Conservation (phyloP, 768 basidiomycete genomes). For the Psilocybe tampanensis region DNA sequence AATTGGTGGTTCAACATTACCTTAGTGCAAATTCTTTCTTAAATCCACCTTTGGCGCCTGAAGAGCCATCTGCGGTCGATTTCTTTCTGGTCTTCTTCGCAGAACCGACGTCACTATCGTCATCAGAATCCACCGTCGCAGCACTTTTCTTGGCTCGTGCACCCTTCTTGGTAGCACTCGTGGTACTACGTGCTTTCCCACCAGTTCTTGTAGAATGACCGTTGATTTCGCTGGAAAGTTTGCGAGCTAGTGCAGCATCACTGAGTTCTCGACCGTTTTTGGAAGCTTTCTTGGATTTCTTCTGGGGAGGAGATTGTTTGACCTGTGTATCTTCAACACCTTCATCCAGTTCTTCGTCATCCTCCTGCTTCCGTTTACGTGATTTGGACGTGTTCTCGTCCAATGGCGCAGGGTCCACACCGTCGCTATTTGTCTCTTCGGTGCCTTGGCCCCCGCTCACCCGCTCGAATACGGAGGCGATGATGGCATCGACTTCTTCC, state of each 20-base stretch:
- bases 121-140: slow-evolving; percentile 54
- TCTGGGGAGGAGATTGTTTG: slow-evolving; percentile 37
- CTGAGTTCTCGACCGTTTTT: slow-evolving; percentile 55
- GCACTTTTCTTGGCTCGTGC: slow-evolving; percentile 56
- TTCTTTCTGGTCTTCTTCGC: slow-evolving; percentile 35
- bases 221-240: slow-evolving; percentile 72
- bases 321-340: slow-evolving; percentile 34
- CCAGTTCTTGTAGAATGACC: slow-evolving; percentile 55
- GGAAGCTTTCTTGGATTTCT: slow-evolving; percentile 52
- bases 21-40: slow-evolving; percentile 77
- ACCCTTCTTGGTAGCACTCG: slow-evolving; percentile 46
- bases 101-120: slow-evolving; percentile 47
- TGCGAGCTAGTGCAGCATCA: slow-evolving; percentile 73
- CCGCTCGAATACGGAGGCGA: slow-evolving; percentile 63
- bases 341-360: slow-evolving; percentile 29
- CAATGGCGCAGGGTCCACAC: slow-evolving; percentile 18
- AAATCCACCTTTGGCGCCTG: slow-evolving; percentile 70
- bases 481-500: slow-evolving; percentile 67
- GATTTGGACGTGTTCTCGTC: slow-evolving; percentile 27
- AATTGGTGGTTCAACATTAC: slow-evolving; percentile 35
- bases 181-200: slow-evolving; percentile 33
- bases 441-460: slow-evolving; percentile 45
- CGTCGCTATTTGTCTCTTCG: slow-evolving; percentile 32
- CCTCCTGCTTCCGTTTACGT: slow-evolving; percentile 41
- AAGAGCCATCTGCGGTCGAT: slow-evolving; percentile 41